Conservation (phyloP, 148 eudicot species). For the Camellia japonica region DNA sequence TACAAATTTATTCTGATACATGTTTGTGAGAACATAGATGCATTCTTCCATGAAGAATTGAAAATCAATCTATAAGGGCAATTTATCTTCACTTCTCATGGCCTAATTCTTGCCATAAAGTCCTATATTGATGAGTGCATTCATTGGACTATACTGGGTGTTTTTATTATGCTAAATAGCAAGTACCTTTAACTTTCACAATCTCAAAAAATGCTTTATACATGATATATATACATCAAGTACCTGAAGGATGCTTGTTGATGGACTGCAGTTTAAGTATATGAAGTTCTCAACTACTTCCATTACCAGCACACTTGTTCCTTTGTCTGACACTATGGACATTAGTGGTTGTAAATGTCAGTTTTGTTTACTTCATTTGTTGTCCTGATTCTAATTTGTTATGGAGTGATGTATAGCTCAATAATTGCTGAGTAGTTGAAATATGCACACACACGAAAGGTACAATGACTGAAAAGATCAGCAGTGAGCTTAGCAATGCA, state of each 20-base stretch:
- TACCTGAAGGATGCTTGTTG: conserved; percentile 49
- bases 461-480: conserved; percentile 24
- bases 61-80: too few species aligned
- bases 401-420: too few species aligned
- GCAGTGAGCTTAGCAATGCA: conserved; percentile 32
- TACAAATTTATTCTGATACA: too few species aligned
- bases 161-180: too few species aligned
- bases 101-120: neutral
- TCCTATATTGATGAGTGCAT: neutral
- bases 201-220: neutral
- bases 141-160: neutral
- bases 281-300: conserved; percentile 59
- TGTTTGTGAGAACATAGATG: too few species aligned
- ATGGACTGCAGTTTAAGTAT: conserved; percentile 43
- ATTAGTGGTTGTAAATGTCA: conserved; percentile 27
- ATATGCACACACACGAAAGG: too few species aligned
- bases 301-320: conserved; percentile 42
- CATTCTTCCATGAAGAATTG: too few species aligned
- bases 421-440: too few species aligned
- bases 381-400: too few species aligned
- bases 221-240: neutral
- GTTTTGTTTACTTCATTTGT: too few species aligned
- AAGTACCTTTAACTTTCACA: neutral
- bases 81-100: too few species aligned
- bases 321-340: conserved; percentile 39